phyloP scores from a whole-genome alignment of 306 rosid species.

The Prinsepia uniflora region DNA sequence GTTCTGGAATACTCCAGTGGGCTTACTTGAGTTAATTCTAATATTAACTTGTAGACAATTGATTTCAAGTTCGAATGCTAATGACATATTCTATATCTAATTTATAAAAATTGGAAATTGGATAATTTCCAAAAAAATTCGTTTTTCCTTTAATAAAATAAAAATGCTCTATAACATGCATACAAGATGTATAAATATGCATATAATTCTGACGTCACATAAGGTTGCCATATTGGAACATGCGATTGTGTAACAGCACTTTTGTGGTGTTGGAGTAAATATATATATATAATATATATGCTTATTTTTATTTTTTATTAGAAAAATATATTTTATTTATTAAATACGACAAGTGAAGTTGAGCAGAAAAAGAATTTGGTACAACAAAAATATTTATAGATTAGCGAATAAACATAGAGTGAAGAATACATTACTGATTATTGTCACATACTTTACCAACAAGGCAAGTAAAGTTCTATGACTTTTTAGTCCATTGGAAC shows the following conservation, averaged over 20 bases:
- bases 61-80: too few relatives aligned
- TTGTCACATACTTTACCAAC: slow-evolving; percentile 16
- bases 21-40: too few relatives aligned
- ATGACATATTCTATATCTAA: too few relatives aligned
- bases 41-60: too few relatives aligned
- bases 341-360: neutral
- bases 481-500: neutral
- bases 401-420: neutral
- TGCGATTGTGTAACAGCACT: neutral
- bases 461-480: slow-evolving; percentile 26
- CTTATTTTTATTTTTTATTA: neutral
- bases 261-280: neutral
- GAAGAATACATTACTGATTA: slow-evolving; percentile 10
- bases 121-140: too few relatives aligned
- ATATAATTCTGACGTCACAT: neutral
- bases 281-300: neutral
- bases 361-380: neutral
- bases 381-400: neutral
- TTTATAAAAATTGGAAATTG: too few relatives aligned
- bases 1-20: too few relatives aligned
- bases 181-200: too few relatives aligned
- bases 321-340: neutral
- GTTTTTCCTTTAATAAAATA: too few relatives aligned
- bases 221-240: neutral
- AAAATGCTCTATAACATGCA: too few relatives aligned